These are phyloP conservation scores for Penicillium malachiteum DNA, from an alignment of 495 filamentous ascomycete genomes.

Conservation along the genomic window DNA sequence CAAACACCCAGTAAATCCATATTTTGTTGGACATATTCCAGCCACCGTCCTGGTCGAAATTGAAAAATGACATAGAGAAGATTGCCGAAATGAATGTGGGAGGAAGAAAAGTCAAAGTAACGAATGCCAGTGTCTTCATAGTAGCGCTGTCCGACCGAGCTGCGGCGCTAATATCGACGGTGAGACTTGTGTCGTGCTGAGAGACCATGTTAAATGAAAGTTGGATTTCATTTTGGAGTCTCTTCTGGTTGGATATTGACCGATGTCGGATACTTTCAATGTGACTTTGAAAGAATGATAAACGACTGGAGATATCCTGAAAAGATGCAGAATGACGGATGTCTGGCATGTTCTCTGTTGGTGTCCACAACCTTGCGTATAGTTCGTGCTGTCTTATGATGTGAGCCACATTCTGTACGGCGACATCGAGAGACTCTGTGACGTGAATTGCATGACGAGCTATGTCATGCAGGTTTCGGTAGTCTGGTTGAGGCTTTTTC, in stretches of 20 bases:
- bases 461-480: slow-evolving; percentile 43
- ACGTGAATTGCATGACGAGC: slow-evolving; percentile 50
- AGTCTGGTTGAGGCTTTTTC: slow-evolving; percentile 27
- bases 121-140: slow-evolving; percentile 34
- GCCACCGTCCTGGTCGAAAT: slow-evolving; percentile 17
- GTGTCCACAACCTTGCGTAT: not conserved
- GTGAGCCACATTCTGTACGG: slow-evolving; percentile 30
- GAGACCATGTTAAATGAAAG: slow-evolving; percentile 38
- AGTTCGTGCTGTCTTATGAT: slow-evolving; percentile 33
- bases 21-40: slow-evolving; percentile 31
- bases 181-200: slow-evolving; percentile 33
- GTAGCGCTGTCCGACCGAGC: slow-evolving; percentile 36
- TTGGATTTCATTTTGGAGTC: slow-evolving; percentile 46
- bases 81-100: slow-evolving; percentile 40
- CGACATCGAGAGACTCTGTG: slow-evolving; percentile 43
- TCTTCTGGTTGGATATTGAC: slow-evolving; percentile 38
- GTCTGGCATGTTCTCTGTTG: not conserved
- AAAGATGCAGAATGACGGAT: not conserved
- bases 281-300: slow-evolving; percentile 14
- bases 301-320: not conserved
- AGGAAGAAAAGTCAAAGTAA: slow-evolving; percentile 37
- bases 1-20: slow-evolving; percentile 39
- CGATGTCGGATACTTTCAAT: slow-evolving; percentile 38
- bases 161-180: slow-evolving; percentile 34
- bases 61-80: slow-evolving; percentile 40